phyloP scores from a whole-genome alignment of 73 alveolate genomes.

The Blepharisma stoltei region DNA sequence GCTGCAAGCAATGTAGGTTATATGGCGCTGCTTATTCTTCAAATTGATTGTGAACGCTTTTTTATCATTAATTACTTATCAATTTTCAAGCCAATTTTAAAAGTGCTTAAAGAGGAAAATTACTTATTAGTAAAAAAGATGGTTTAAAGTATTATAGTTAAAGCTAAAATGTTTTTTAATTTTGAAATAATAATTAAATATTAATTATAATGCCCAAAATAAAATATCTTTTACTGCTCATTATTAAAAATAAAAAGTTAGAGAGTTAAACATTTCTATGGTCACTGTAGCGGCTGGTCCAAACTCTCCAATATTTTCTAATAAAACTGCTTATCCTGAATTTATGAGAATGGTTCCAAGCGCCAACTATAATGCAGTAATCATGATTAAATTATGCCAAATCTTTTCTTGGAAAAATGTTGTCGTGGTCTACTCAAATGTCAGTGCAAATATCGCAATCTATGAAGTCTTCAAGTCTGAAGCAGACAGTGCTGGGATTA shows the following conservation, averaged over 20 bases:
- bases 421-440: not conserved
- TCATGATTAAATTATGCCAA: not conserved
- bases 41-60: too few species aligned
- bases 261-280: not conserved
- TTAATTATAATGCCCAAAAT: too few species aligned
- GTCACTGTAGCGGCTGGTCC: not conserved
- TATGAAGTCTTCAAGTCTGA: not conserved
- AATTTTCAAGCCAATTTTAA: too few species aligned
- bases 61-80: too few species aligned
- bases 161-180: too few species aligned
- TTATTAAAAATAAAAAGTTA: too few species aligned
- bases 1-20: not conserved
- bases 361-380: not conserved
- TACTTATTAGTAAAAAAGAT: too few species aligned
- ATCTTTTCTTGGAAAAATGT: not conserved
- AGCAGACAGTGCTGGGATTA: not conserved
- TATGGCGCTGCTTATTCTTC: not conserved
- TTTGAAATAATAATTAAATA: too few species aligned
- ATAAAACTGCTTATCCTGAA: not conserved
- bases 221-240: too few species aligned
- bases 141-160: too few species aligned
- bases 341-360: not conserved
- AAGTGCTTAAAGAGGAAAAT: too few species aligned
- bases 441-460: not conserved
- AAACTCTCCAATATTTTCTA: not conserved